Evolutionary conservation across 176 grass and related monocot species (phyloP).

Genomic region (Oryza meridionalis): DNA sequence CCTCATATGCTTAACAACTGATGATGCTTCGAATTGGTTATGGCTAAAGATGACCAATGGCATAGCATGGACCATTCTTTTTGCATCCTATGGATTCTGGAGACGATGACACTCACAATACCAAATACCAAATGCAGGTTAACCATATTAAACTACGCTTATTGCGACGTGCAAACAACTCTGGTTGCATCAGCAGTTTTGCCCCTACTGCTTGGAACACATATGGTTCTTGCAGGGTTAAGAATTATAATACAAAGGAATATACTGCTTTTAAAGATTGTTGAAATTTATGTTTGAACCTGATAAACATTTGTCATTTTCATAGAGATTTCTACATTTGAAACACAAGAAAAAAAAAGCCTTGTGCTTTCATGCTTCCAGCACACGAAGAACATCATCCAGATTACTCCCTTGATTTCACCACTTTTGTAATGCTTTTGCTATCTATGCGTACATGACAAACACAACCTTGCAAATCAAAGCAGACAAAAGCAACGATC

Average conservation of each 20-base stretch:
- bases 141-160: background rate
- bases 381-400: background rate
- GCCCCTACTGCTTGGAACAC: background rate
- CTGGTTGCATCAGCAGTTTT: background rate
- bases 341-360: background rate
- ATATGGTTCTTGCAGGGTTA: too few species aligned
- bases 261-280: background rate
- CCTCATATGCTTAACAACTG: background rate
- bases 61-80: background rate
- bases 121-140: background rate
- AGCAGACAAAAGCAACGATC: background rate
- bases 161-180: conserved; percentile 5
- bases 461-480: background rate
- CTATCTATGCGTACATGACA: background rate
- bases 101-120: background rate
- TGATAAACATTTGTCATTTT: background rate
- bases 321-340: background rate
- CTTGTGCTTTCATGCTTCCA: background rate
- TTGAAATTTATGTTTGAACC: too few species aligned
- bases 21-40: background rate
- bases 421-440: background rate
- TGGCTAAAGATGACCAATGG: background rate
- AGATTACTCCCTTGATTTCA: background rate
- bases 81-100: background rate
- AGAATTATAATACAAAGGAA: too few species aligned